Conservation (phyloP, 1,139 yeast species). For the Meyerozyma athensensis region DNA sequence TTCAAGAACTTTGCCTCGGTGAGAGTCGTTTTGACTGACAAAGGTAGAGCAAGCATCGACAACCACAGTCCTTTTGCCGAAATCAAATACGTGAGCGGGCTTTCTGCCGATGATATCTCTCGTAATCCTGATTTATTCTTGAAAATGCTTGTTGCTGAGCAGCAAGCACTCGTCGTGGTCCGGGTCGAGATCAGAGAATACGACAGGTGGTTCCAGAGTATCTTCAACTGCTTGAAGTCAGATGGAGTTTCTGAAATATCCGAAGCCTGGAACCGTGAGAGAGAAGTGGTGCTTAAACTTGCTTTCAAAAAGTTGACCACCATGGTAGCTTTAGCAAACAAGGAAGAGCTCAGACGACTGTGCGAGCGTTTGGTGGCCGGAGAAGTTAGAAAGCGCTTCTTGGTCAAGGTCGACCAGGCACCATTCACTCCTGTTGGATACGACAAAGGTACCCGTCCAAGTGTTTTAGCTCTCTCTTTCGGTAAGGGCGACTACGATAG, state of each 20-base stretch:
- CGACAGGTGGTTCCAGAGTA: slow-evolving; percentile 41
- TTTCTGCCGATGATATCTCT: slow-evolving; percentile 70
- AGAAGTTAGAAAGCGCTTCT: slow-evolving; percentile 65
- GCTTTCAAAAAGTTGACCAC: slow-evolving; percentile 69
- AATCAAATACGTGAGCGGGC: slow-evolving; percentile 83
- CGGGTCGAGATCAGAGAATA: slow-evolving; percentile 43
- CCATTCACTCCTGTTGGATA: slow-evolving; percentile 81
- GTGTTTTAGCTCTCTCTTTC: slow-evolving; percentile 74
- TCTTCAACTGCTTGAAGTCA: slow-evolving; percentile 60
- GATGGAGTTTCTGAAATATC: slow-evolving; percentile 83
- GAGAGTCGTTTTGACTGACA: slow-evolving; percentile 76
- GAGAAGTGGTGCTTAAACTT: slow-evolving; percentile 60
- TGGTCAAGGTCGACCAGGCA: slow-evolving; percentile 80
- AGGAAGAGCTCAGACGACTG: slow-evolving; percentile 75
- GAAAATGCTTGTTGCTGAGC: slow-evolving; percentile 89
- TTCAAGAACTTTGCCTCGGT: slow-evolving; percentile 66
- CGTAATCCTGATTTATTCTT: slow-evolving; percentile 75
- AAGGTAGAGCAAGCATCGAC: slow-evolving; percentile 79
- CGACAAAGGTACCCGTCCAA: slow-evolving; percentile 77
- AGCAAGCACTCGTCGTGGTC: slow-evolving; percentile 49
- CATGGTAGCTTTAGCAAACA: slow-evolving; percentile 68
- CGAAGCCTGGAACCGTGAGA: slow-evolving; percentile 74
- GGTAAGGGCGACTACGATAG: slow-evolving; percentile 85
- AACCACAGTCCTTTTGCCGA: slow-evolving; percentile 80
- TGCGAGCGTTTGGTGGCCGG: slow-evolving; percentile 69